Base-by-base conservation (phyloP, 2,329 filamentous ascomycete species). In the Diplocarpon rosae region DNA sequence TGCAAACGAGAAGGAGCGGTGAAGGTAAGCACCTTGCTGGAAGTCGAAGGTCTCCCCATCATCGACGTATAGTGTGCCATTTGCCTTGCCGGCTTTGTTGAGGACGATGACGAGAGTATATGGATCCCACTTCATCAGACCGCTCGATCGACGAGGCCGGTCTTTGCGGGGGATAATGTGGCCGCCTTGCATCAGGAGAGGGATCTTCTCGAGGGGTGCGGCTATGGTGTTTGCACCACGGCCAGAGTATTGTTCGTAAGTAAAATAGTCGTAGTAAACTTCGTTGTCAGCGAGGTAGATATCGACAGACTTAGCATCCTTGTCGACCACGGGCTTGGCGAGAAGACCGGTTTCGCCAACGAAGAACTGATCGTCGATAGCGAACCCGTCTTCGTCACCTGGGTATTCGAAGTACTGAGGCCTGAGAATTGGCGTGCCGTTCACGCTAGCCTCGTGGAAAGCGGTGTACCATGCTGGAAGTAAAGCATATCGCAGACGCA, bases 381-480 rank as follows among this genome's bases (percentile, higher is more conserved):
- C 77, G 59, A 96, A 93, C n/a, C 88, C 88, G 39, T 72, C 72
- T 63, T 95, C 90, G 54, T 93, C 88, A 0, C 74, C 69, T 0
- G 92, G 92, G 59, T 95, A 86, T 1, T 87, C 83, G 69, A 90
- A 96, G 68, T 89, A 94, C 67, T 96, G 88, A 9, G 92, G 90
- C 42, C 86, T 78, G 44, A 98, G 71, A 55, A 98, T 90, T 0
- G 92, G 92, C 44, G 80, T 84, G 33, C 89, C 90, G 38, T 85
- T 79, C 13, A 79, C 72, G 56, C 85, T 83, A 11, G 92, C 87
- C 59, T 93, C 80, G 60, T 90, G 87, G 72, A 98, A 98, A 8
- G 90, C 88, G 1, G 90, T 96, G 65, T 98, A 98, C 89, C 89
- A 96, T 1, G 85, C 79, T 24, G 92, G 92, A 33, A 98, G 74